Percentiles rank a stretch among this genome's conserved stretches.
phyloP scores from a whole-genome alignment of 805 yeast genomes.

The Candida boleticola region DNA sequence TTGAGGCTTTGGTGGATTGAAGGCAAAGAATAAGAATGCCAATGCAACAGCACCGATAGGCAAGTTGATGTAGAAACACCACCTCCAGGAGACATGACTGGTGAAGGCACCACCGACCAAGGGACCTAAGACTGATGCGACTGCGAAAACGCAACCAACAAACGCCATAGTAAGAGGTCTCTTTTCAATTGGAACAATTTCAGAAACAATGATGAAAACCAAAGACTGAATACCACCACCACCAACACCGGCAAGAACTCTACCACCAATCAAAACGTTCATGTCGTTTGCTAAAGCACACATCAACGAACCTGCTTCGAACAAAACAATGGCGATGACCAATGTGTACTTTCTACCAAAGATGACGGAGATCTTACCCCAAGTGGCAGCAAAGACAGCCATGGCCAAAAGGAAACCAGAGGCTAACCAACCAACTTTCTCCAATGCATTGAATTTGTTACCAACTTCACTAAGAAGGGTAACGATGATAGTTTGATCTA shows the following conservation, averaged over 20 bases:
- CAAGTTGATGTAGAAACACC: constrained; percentile 70
- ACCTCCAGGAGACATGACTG: constrained; percentile 60
- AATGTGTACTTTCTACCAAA: constrained; percentile 36
- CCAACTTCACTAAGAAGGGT: constrained; percentile 36
- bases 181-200: constrained; percentile 28
- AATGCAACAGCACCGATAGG: constrained; percentile 59
- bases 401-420: constrained; percentile 36
- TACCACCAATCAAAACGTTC: constrained; percentile 41
- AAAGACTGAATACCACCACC: constrained; percentile 34
- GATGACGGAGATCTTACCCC: constrained; percentile 36
- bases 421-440: constrained; percentile 37
- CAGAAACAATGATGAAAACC: constrained; percentile 28
- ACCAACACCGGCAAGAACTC: constrained; percentile 38
- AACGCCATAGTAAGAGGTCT: constrained; percentile 35
- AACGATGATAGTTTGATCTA: constrained; percentile 40
- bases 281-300: constrained; percentile 35
- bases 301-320: constrained; percentile 36
- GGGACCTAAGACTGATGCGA: constrained; percentile 58
- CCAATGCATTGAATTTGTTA: constrained; percentile 31
- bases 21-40: constrained; percentile 32
- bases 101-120: constrained; percentile 65
- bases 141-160: constrained; percentile 42
- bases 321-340: constrained; percentile 21
- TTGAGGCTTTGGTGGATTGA: constrained; percentile 46
- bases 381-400: constrained; percentile 32